Evolutionary conservation across 179 eudicot species (phyloP), one percentile per base, ranked within the genome.

Genomic region (Pouteria campechiana): DNA sequence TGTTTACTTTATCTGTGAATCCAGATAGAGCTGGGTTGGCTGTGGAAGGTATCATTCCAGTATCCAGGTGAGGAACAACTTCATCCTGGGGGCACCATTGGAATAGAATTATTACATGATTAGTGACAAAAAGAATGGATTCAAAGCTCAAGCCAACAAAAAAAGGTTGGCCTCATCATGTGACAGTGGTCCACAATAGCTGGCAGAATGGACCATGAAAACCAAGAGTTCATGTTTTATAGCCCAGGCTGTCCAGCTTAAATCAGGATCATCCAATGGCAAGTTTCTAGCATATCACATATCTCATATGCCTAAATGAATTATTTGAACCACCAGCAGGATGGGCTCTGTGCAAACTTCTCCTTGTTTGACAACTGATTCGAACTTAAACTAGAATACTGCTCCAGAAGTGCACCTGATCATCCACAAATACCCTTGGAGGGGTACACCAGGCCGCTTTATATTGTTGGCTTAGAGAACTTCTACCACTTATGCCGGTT

Each of bases 391-490:
- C n/a, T n/a, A n/a, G n/a, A n/a, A n/a, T n/a, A n/a, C n/a, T n/a
- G n/a, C n/a, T n/a, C n/a, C n/a, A n/a, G n/a, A 37, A 23, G 1
- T 20, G 12, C 62, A 85, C 95, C 93, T 70, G 95, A 50, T 71
- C 76, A 50, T 78, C 86, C 72, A 75, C 69, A 56, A 85, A 85
- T 34, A 89, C 76, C 63, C 97, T 64, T 17, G 97, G 97, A 13
- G 97, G 97, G 38, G 97, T 89, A 64, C 97, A 89, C 89, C 89
- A 89, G 65, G 95, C 80, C 35, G 93, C 95, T 76, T 78, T 85
- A 64, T 70, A 62, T 46, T 68, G 87, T 63, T 84, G 65, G 17
- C 88, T 83, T 65, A 78, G 61, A 17, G 95, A 89, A 67, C 95
- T 89, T 65, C 85, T 60, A 32, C 88, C 97, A 54, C 97, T 89